Evolutionary conservation across 2,329 filamentous ascomycete species (phyloP), one percentile per base, ranked within the genome.

Genomic region (Phialemoniopsis sp.): DNA sequence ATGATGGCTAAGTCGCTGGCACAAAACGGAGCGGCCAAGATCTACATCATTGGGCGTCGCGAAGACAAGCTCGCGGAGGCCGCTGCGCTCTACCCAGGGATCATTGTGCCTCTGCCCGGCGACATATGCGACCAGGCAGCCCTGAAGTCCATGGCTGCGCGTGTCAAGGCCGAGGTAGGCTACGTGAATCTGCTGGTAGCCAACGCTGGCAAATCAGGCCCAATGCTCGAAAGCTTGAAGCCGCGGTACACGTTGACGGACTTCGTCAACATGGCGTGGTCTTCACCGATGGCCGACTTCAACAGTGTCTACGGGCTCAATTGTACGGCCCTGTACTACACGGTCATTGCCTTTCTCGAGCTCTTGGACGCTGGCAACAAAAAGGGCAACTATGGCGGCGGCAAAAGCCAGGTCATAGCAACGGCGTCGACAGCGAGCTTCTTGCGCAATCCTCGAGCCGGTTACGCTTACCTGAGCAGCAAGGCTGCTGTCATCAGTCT

Each of bases 401-500:
- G 52, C 26, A 54, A 47, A 32, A 56, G 55, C 5, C 59, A 63
- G 36, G 50, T 60, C 28, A 49, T 61, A 29, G 59, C 85, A 45
- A 86, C 81, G 31, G 73, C 74, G 13, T 82, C 76, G 35, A 80
- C 87, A 51, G 77, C 73, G 1, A 79, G 76, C 2, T 79, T 80
- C 41, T 76, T 82, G 55, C 73, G 82, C 28, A 63, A 72, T 15
- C 59, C 72, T 0, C 72, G 78, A 47, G 72, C 77, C n/a, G 73
- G 84, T 48, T 85, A 85, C 49, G 70, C 74, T 2, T 87, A 88
- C 59, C 80, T 81, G 44, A 72, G 75, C 0, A 79, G 76, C 49
- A 89, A 89, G 59, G 81, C 76, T 1, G 85, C 80, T 0, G 73
- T 82, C 0, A 69, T 80, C 13, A 82, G 87, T 38, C 53, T 87